Evolutionary conservation across 2,329 filamentous ascomycete genomes (phyloP), one percentile per base, ranked within the genome.

Genomic region (Amauroascus verrucosus): DNA sequence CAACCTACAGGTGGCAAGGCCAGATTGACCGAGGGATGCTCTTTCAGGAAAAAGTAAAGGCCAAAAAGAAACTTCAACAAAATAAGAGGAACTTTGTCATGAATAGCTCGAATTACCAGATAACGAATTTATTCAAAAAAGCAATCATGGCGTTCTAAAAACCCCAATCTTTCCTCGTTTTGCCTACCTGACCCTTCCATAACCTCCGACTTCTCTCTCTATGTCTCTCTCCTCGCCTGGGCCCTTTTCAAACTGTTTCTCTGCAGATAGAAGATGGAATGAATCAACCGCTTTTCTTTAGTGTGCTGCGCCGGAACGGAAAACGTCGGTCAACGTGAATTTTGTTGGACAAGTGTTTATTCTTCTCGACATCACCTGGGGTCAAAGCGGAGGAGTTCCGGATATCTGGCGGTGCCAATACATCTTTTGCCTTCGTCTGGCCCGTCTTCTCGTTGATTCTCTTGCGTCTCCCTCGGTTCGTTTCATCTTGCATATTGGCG

Each of bases 1-100:
- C 93, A 98, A 77, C 93, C 93, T 65, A 98, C 93, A 67, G 93
- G 93, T 84, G 93, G 93, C 72, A 98, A 98, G 84, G 93, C 93
- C 72, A 83, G 93, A 75, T 82, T 98, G 72, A 98, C 93, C 63
- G 93, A 98, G 85, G 93, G 93, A 75, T 98, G 93, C 88, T 97
- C 93, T 74, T 98, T 98, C 88, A 86, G 93, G 81, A 90, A 90
- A 82, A 98, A 98, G 91, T 98, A 97, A 63, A 70, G 26, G 55
- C 26, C 33, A 45, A 50, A 53, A 33, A 46, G n/a, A 26, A 43
- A 49, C 40, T 46, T 41, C 20, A 47, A 54, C 47, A 54, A 56
- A 53, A 32, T 48, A 28, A 33, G 28, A 26, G 20, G 33, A 49
- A 45, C 41, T 47, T 35, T 45, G 55, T 57, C 59, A 65, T 63